These are phyloP conservation scores for Croton laevigatus DNA, from an alignment of 441 rosid genomes.

Conservation along the genomic window DNA sequence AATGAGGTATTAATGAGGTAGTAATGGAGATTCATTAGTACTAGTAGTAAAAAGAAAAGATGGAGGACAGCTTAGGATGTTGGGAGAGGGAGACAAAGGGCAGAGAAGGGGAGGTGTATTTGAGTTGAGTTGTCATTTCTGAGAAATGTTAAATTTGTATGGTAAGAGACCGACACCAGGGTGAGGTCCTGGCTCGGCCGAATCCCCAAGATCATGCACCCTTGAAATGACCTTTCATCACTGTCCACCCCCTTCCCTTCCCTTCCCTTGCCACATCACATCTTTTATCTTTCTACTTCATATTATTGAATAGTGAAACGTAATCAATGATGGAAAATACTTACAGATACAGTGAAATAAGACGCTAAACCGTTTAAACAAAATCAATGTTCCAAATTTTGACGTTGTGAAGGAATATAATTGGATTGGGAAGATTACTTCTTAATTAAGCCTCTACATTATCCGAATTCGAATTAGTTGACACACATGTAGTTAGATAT, in stretches of 20 bases:
- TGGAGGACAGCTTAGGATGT: conserved; percentile 44
- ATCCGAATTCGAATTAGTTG: too few species aligned
- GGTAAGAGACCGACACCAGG: conserved; percentile 50
- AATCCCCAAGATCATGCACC: conserved; percentile 49
- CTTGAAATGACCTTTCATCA: conserved; percentile 40
- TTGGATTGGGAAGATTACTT: too few species aligned
- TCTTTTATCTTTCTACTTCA: neutral
- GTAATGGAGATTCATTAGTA: neutral
- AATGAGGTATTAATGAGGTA: neutral
- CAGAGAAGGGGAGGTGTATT: conserved; percentile 33
- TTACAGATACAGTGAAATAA: too few species aligned
- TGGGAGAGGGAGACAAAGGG: conserved; percentile 34
- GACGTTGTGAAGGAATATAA: too few species aligned
- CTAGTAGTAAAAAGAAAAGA: neutral
- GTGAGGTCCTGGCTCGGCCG: conserved; percentile 46
- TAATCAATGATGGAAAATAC: too few species aligned
- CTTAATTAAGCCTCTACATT: too few species aligned
- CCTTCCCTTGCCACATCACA: neutral
- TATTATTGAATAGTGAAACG: too few species aligned
- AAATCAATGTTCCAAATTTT: too few species aligned
- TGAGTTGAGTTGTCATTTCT: conserved; percentile 43
- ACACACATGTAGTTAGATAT: too few species aligned
- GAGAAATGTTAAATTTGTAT: conserved; percentile 31
- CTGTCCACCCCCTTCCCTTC: conserved; percentile 13
- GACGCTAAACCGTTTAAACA: too few species aligned